These are phyloP conservation scores for Solanum etuberosum DNA, from an alignment of 257 asterid species.

Conservation along the genomic window DNA sequence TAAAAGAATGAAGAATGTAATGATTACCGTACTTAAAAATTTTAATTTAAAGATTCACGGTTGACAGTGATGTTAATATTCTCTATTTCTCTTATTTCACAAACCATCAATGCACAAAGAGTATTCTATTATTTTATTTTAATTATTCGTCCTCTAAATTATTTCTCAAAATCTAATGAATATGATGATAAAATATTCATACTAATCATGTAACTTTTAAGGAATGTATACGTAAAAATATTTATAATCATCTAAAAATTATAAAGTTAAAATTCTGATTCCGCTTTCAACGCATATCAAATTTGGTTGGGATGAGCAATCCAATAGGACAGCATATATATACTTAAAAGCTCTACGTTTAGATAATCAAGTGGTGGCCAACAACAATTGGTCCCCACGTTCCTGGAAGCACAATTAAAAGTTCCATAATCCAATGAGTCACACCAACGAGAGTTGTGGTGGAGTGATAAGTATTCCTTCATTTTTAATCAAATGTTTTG, in stretches of 20 bases:
- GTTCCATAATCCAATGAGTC: background rate
- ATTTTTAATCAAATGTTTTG: rapidly evolving
- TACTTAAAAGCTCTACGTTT: background rate
- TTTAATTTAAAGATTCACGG: background rate
- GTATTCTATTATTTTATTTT: background rate
- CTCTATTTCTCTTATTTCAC: background rate
- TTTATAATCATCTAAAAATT: too few relatives aligned
- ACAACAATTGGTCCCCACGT: background rate
- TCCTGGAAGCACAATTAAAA: background rate
- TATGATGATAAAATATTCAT: too few relatives aligned
- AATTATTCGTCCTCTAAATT: too few relatives aligned
- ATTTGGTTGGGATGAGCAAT: background rate
- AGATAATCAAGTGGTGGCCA: background rate
- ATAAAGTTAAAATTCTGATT: too few relatives aligned
- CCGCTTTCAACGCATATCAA: too few relatives aligned
- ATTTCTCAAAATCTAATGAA: background rate
- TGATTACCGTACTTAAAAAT: background rate
- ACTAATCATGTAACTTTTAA: too few relatives aligned
- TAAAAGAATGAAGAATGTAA: background rate
- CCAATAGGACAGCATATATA: background rate
- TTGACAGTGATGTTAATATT: background rate
- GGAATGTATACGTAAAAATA: too few relatives aligned
- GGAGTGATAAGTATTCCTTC: too few relatives aligned
- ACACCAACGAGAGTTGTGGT: background rate
- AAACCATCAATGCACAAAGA: constrained; percentile 8